Conservation (phyloP, 179 eudicot genomes). For the Vitellaria paradoxa region DNA sequence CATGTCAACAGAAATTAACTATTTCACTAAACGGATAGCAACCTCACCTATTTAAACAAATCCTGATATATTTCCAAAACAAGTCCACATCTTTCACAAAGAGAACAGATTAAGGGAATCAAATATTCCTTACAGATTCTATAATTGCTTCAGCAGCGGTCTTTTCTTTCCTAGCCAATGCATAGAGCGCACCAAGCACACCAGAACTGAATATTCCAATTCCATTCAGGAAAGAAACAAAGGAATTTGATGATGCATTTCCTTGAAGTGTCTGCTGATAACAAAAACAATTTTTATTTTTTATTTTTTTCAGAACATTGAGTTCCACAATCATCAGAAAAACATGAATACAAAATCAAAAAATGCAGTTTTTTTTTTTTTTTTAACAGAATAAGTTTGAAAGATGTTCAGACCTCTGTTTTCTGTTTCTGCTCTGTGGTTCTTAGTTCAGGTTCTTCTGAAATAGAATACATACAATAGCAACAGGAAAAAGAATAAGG, state of each 20-base stretch:
- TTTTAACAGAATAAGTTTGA: conserved; percentile 3
- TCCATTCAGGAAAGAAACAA: conserved; percentile 65
- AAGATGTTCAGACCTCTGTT: conserved; percentile 32
- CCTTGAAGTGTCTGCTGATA: conserved; percentile 47
- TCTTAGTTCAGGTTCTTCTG: conserved; percentile 32
- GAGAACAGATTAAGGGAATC: conserved; percentile 12
- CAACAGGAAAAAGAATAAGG: background rate
- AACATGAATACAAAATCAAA: conserved; percentile 13
- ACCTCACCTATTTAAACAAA: background rate
- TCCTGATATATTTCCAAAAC: conserved; percentile 5
- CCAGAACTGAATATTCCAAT: conserved; percentile 73
- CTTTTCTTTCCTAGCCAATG: conserved; percentile 69
- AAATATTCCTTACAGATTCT: conserved; percentile 58
- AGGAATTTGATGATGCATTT: conserved; percentile 46
- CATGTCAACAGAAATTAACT: background rate
- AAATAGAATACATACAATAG: background rate
- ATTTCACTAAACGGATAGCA: background rate
- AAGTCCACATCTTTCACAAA: background rate
- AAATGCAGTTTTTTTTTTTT: background rate
- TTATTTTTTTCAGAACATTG: conserved; percentile 27
- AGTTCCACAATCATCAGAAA: conserved; percentile 10
- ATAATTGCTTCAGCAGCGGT: conserved; percentile 47
- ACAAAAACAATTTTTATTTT: conserved; percentile 13
- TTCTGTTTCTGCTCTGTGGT: conserved; percentile 34
- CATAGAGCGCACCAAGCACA: conserved; percentile 78